Evolutionary conservation across 2,329 filamentous ascomycete genomes (phyloP).

Genomic region (Talaromyces sp.): DNA sequence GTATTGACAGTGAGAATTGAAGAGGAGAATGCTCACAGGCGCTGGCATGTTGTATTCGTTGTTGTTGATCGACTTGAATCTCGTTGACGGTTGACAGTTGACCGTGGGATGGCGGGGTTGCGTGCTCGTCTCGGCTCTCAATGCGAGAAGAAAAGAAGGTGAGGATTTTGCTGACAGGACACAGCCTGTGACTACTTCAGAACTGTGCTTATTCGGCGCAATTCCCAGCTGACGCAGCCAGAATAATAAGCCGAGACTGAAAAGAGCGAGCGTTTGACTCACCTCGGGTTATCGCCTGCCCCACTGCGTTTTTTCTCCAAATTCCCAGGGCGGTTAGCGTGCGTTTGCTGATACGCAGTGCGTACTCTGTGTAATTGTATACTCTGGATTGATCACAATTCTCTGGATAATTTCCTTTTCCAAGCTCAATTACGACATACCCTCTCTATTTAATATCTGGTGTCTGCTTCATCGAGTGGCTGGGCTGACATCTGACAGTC

Average conservation of each 20-base stretch:
- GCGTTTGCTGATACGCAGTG: background rate
- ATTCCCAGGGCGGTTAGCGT: background rate
- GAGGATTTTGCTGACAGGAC: background rate
- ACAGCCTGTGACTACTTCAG: background rate
- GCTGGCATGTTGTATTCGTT: background rate
- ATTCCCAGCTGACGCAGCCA: background rate
- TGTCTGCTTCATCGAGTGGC: background rate
- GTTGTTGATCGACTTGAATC: background rate
- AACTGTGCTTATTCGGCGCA: background rate
- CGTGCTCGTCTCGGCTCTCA: background rate
- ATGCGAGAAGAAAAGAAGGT: background rate
- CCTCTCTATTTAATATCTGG: background rate
- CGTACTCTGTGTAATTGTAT: too few species aligned
- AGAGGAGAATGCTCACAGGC: background rate
- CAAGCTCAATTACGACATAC: background rate
- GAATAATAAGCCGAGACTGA: background rate
- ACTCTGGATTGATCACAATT: too few species aligned
- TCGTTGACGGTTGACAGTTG: background rate
- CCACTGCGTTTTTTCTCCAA: background rate
- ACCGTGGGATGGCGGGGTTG: background rate
- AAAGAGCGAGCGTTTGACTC: background rate
- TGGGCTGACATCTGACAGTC: background rate
- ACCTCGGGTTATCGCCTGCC: background rate
- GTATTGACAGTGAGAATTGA: constrained; percentile 23
- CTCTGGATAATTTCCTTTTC: too few species aligned